These are phyloP conservation scores for Trichoderma asperelloides DNA, from an alignment of 495 filamentous ascomycete species.

Conservation along the genomic window DNA sequence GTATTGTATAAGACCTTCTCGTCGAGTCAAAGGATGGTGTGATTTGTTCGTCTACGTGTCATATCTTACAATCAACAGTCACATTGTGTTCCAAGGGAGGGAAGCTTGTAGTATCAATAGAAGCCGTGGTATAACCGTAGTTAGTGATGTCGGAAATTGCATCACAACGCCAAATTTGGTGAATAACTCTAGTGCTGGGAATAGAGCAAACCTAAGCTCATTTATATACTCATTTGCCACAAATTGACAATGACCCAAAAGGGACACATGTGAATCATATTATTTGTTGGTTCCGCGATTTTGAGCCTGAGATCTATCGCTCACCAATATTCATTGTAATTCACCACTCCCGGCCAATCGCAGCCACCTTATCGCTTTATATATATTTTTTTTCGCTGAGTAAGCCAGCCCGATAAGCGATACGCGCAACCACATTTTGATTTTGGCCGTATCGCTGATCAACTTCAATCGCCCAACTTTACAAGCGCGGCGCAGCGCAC, in stretches of 20 bases:
- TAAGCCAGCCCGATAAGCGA: neutral
- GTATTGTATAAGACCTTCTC: neutral
- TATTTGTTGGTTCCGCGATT: too few species aligned
- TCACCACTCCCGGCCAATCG: neutral
- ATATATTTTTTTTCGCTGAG: neutral
- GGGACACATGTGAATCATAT: too few species aligned
- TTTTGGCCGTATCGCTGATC: neutral
- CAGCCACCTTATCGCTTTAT: neutral
- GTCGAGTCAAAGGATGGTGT: neutral
- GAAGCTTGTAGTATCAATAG: conserved; percentile 22
- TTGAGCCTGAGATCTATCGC: too few species aligned
- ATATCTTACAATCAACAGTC: neutral
- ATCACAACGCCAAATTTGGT: too few species aligned
- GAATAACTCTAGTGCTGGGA: too few species aligned
- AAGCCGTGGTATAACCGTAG: too few species aligned
- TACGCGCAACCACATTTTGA: neutral
- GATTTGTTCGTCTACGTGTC: too few species aligned
- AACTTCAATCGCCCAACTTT: neutral
- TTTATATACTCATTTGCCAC: too few species aligned
- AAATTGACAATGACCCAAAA: too few species aligned
- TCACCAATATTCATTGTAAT: too few species aligned
- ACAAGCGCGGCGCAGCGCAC: neutral
- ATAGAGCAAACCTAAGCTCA: too few species aligned
- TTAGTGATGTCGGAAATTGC: too few species aligned
- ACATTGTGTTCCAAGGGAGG: neutral